Percentiles rank a stretch among this genome's conserved stretches.
Evolutionary conservation across 2,329 filamentous ascomycete species (phyloP).

Genomic region (Colletotrichum cuscutae): DNA sequence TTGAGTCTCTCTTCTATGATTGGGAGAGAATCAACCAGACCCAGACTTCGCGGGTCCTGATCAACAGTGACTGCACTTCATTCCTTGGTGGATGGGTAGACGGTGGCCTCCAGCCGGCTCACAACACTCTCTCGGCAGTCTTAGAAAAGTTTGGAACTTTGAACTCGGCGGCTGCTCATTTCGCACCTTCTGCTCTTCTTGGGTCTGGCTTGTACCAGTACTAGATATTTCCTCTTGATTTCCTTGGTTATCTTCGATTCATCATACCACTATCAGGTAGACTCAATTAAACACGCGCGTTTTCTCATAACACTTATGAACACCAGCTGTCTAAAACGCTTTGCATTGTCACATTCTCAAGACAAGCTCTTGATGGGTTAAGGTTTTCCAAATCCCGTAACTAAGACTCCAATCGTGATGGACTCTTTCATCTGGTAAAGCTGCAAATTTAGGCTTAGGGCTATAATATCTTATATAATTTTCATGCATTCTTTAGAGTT

Average conservation of each 20-base stretch:
- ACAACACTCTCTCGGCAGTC: slow-evolving; percentile 14
- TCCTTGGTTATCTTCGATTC: neutral
- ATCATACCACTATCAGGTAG: neutral
- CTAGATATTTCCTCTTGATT: neutral
- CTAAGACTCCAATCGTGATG: too few relatives aligned
- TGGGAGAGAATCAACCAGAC: neutral
- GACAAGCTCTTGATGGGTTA: too few relatives aligned
- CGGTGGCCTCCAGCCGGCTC: slow-evolving; percentile 5
- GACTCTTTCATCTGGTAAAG: too few relatives aligned
- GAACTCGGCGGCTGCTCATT: neutral
- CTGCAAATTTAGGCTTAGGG: too few relatives aligned
- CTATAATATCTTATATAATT: too few relatives aligned
- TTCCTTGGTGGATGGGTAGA: slow-evolving; percentile 20
- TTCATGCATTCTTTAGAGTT: too few relatives aligned
- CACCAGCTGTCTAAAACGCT: too few relatives aligned
- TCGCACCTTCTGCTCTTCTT: neutral
- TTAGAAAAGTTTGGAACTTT: slow-evolving; percentile 4
- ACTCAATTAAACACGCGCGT: neutral
- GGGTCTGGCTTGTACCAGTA: neutral
- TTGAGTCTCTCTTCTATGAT: slow-evolving; percentile 17
- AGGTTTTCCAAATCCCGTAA: too few relatives aligned
- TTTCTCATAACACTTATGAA: neutral
- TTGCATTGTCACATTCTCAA: too few relatives aligned
- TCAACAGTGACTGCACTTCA: slow-evolving; percentile 15
- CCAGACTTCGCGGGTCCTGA: neutral